Evolutionary conservation across 2,329 filamentous ascomycete species (phyloP), one percentile per base, ranked within the genome.

Genomic region (Tolypocladium inflatum): DNA sequence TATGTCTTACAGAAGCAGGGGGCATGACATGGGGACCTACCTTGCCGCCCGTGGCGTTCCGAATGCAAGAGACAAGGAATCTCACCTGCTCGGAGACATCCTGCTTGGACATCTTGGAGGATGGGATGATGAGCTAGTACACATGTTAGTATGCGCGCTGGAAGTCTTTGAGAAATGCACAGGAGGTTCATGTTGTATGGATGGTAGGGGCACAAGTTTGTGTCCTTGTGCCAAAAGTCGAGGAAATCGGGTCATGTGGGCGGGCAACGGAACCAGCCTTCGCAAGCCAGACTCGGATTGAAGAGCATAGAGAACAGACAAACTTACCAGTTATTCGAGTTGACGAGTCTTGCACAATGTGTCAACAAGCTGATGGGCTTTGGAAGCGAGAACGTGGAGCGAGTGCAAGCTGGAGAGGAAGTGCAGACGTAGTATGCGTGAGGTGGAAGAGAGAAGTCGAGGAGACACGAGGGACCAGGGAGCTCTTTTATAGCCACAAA

Each of bases 31-130:
- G 60, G 68, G 37, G 69, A 63, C 21, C 66, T 71, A 87, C 86
- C 69, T 82, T 84, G 60, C 85, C 85, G 61, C 78, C 78, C 64
- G 73, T 77, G 11, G 82, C 80, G 70, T 85, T 72, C 56, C 80
- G 78, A 68, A 89, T 86, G 71, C 87, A 89, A 56, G 77, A 76
- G 54, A 89, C 78, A 30, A 90, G 76, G 68, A 90, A 88, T 61
- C 79, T 80, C 71, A 89, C 78, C 63, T 88, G 84, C 0, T 72
- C 71, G 35, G 83, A 77, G 23, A 80, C 74, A 35, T 82, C 78
- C 26, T 73, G 72, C 59, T 74, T 68, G 43, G 80, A 73, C 82
- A 59, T 69, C 55, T 55, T 65, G 54, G 13, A 17, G 2, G 33
- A 55, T 37, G 37, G 41, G 26, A 26, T 35, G 48, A 33, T 50